phyloP scores from a whole-genome alignment of 768 basidiomycete species.

The Boletus rex-veris region DNA sequence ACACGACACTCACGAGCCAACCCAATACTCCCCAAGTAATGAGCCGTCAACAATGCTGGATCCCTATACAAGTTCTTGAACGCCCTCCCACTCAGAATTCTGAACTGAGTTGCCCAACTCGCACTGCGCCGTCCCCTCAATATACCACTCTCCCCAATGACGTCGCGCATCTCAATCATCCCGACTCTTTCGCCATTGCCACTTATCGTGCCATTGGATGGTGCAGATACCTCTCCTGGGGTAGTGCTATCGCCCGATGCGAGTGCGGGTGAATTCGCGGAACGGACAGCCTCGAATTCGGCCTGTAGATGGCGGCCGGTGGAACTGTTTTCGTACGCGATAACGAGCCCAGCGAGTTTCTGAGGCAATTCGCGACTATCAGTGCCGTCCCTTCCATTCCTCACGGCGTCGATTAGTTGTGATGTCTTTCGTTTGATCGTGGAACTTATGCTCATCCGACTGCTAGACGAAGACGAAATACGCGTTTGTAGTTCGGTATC shows the following conservation, averaged over 20 bases:
- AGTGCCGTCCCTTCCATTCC: conserved; percentile 27
- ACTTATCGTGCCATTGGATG: conserved; percentile 27
- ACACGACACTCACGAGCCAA: conserved; percentile 65
- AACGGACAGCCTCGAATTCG: conserved; percentile 53
- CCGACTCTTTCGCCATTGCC: conserved; percentile 27
- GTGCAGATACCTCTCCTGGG: conserved; percentile 3
- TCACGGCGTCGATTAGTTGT: conserved; percentile 61
- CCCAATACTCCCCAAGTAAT: conserved; percentile 81
- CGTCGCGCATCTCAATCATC: conserved; percentile 56
- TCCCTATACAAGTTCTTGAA: conserved; percentile 99
- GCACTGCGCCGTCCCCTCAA: conserved; percentile 77
- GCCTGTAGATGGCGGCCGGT: conserved; percentile 58
- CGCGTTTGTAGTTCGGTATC: conserved; percentile 54
- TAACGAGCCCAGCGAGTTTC: conserved; percentile 68
- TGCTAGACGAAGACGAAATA: conserved; percentile 22
- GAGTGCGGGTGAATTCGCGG: conserved; percentile 4
- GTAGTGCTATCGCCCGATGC: neutral
- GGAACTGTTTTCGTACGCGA: conserved; percentile 64
- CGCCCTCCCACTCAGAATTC: conserved; percentile 89
- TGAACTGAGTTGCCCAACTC: conserved; percentile 86
- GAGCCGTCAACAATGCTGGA: conserved; percentile 84
- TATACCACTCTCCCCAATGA: conserved; percentile 61
- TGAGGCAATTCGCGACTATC: conserved; percentile 43
- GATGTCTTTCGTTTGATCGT: conserved; percentile 73
- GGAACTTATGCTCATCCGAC: conserved; percentile 42